Percentiles rank a stretch among this genome's conserved stretches.
phyloP scores from a whole-genome alignment of 202 grass and related monocot genomes.

The Bolboschoenoplectus hybrid region DNA sequence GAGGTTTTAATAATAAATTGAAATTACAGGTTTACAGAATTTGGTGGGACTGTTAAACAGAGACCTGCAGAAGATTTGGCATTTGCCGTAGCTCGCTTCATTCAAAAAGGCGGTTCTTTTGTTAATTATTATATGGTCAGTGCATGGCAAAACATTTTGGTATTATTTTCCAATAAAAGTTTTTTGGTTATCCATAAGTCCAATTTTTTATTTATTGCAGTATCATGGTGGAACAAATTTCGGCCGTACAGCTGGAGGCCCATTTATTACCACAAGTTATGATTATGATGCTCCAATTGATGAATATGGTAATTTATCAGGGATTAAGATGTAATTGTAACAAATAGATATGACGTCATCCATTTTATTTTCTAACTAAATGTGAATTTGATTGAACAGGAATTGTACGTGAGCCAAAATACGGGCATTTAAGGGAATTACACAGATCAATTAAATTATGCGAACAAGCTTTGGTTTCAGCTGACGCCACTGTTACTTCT shows the following conservation, averaged over 20 bases:
- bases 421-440: conserved; percentile 90
- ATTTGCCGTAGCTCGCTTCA: conserved; percentile 85
- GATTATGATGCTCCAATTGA: conserved; percentile 99
- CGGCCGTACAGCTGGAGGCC: conserved; percentile 89
- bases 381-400: conserved; percentile 52
- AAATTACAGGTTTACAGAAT: conserved; percentile 81
- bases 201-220: conserved; percentile 48
- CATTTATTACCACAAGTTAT: conserved; percentile 96
- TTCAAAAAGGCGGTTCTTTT: conserved; percentile 98
- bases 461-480: conserved; percentile 77
- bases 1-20: conserved; percentile 19
- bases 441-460: conserved; percentile 96
- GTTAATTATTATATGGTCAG: conserved; percentile 99
- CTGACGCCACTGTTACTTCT: conserved; percentile 77
- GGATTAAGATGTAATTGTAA: conserved; percentile 32
- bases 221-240: conserved; percentile 99
- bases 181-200: background rate
- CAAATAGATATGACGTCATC: conserved; percentile 20
- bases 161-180: conserved; percentile 20
- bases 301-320: conserved; percentile 76
- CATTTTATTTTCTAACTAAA: conserved; percentile 31
- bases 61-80: conserved; percentile 88
- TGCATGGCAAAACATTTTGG: background rate
- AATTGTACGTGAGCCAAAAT: conserved; percentile 90
- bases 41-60: conserved; percentile 85